Evolutionary conservation across 177 flowering plant species (phyloP), one percentile per base, ranked within the genome.

Genomic region (Vitis hybrid): DNA sequence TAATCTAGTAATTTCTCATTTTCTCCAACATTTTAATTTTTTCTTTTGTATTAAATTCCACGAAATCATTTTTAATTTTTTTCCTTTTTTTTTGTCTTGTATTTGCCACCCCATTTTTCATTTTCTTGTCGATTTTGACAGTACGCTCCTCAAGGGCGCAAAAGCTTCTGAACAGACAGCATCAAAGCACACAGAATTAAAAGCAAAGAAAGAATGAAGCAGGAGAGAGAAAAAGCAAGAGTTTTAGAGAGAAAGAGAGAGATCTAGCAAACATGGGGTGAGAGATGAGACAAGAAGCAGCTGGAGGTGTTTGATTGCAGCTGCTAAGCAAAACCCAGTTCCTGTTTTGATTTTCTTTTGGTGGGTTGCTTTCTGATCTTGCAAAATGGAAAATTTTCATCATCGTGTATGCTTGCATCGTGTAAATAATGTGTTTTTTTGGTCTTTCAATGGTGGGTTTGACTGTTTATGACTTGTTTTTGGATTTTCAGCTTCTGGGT

Each of bases 191-290:
- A 9, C 6, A n/a, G 54, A 57, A 19, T 10, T 14, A 22, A 19
- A 61, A 53, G 50, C 31, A 59, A 53, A 52, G 67, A 12, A 50
- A 22, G 3, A 11, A 4, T 0, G 26, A 22, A 22, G 26, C 45
- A 39, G 48, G 55, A 39, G 61, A 59, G 11, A 60, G 14, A 65
- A 49, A 59, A 29, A 59, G 61, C 39, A 22, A 49, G 71, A 60
- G 66, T 34, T 34, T 34, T 34, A 69, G 31, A 45, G 14, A 49
- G 49, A 71, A 22, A 65, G 20, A 26, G 16, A 65, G 69, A 60
- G 77, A 74, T 71, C 78, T 56, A 51, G 20, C 66, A 10, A 53
- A 59, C 18, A 74, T 78, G 81, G 81, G 78, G 4, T 74, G 81
- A 78, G 56, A 74, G 20, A 56, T 34, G 58, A 56, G 11, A 51